Base-by-base conservation (phyloP, 768 basidiomycete species). In the Serendipita indica region DNA sequence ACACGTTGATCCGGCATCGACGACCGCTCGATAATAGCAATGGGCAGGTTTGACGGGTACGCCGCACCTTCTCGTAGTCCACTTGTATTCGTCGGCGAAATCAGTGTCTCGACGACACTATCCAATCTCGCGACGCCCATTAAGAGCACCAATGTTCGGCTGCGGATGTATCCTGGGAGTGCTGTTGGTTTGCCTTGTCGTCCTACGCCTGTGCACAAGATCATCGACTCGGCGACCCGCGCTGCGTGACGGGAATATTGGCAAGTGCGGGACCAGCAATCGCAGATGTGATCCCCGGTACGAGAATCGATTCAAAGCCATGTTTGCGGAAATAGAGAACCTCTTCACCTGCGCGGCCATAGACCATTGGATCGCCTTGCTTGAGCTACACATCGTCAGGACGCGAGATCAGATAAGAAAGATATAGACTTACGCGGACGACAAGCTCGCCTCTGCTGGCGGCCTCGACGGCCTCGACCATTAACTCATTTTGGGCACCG, bases 351-450 rank as follows among this genome's bases (percentile, higher is more conserved):
- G 86, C 86, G 22, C 96, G 83, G 2, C 89, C 96, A 67, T 96
- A 99, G 0, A 99, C 81, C 14, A 86, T 83, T 10, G 96, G 96
- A 68, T 99, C 96, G 12, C 96, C 96, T 75, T 98, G 96, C 72
- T 99, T 98, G 16, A 99, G 76, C 87, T 90, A 54, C n/a, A n/a
- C n/a, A 27, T 27, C 35, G 14, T 46, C 39, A 39, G 7, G 14
- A 28, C 45, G 16, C 10, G 27, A 33, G 7, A 33, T 10, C 13
- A 6, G 10, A 57, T 33, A 32, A 39, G 45, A 22, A 27, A 33
- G 20, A 45, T 13, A 18, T 35, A 10, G 56, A 75, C 85, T 49
- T 65, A 89, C 88, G 57, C 94, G 75, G 33, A 99, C 86, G 25
- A 99, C 93, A 3, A 81, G 85, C 60, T 90, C 71, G 0, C 94